Conservation (phyloP, 1,284 basidiomycete species). For the Hypsizygus ulmarius region DNA sequence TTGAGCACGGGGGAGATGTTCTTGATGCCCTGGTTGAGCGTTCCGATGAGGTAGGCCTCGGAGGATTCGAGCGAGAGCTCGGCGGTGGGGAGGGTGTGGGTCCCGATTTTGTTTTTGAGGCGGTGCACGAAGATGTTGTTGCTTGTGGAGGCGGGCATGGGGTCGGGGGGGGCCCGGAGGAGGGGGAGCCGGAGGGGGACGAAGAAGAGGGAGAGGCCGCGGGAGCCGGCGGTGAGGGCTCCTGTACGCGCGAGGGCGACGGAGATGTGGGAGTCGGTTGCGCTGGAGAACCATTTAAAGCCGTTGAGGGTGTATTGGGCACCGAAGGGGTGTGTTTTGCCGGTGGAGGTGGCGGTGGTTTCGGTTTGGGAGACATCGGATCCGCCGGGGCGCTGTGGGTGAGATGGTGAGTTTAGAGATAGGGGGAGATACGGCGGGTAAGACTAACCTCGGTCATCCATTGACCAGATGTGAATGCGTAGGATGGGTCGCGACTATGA, state of each 20-base stretch:
- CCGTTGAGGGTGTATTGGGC: slow-evolving; percentile 59
- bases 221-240: slow-evolving; percentile 47
- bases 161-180: slow-evolving; percentile 35
- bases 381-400: slow-evolving; percentile 63
- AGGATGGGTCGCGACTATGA: slow-evolving; percentile 55
- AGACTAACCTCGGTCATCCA: slow-evolving; percentile 76
- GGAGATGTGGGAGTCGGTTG: slow-evolving; percentile 72
- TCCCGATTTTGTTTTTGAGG: slow-evolving; percentile 80
- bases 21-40: slow-evolving; percentile 63
- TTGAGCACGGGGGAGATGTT: slow-evolving; percentile 72
- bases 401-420: slow-evolving; percentile 5
- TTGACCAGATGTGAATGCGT: slow-evolving; percentile 74
- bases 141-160: slow-evolving; percentile 45
- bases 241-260: slow-evolving; percentile 74
- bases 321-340: slow-evolving; percentile 40
- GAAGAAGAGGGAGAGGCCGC: slow-evolving; percentile 70
- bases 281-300: slow-evolving; percentile 85
- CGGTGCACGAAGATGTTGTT: slow-evolving; percentile 75
- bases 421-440: not conserved
- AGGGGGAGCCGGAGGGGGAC: slow-evolving; percentile 61
- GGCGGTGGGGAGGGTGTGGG: slow-evolving; percentile 73
- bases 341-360: slow-evolving; percentile 51
- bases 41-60: slow-evolving; percentile 65
- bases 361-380: slow-evolving; percentile 78
- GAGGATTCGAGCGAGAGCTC: slow-evolving; percentile 66